Evolutionary conservation across 345 rosid genomes (phyloP), one percentile per base, ranked within the genome.

Genomic region (Raphanus sativus): DNA sequence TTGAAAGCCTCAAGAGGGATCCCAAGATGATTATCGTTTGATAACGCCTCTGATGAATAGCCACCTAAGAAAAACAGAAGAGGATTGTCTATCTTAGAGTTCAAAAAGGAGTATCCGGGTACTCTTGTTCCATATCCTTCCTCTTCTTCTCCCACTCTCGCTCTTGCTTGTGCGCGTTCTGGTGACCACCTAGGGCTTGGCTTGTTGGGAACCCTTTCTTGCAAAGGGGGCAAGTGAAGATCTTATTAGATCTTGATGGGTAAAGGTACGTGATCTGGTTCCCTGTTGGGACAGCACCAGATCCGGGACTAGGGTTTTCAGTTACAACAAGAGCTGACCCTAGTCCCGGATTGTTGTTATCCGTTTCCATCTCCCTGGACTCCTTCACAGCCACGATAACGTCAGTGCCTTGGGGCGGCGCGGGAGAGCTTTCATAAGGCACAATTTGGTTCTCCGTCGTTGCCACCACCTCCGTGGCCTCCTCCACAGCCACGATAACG

Each of bases 121-220:
- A 73, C 16, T 67, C 64, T 4, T 42, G 28, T 38, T 79, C 78
- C 78, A 73, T 79, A 59, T 36, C 61, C 54, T 73, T 79, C 38
- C 78, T 64, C 70, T 62, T 79, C 70, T 62, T 79, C 8, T 79
- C 75, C 82, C 78, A 79, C 4, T 67, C 96, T 48, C 98, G 63
- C 84, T 93, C 98, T 6, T 90, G 86, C 82, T 89, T 91, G 89
- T 93, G 98, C 5, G 94, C 98, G 74, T 91, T 93, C 76, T 93
- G 98, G 84, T 93, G 98, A 81, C 98, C 97, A 2, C 98, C 98
- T 16, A 93, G 87, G 48, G 98, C 98, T 79, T 93, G 98, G 30
- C 92, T 90, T 55, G 92, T 86, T 80, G 85, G 85, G 85, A 91
- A 93, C 73, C 70, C 74, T 68, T 74, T 73, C 0, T 38, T 52